phyloP scores from a whole-genome alignment of 805 yeast species.

The Pichia gijzeniarum region DNA sequence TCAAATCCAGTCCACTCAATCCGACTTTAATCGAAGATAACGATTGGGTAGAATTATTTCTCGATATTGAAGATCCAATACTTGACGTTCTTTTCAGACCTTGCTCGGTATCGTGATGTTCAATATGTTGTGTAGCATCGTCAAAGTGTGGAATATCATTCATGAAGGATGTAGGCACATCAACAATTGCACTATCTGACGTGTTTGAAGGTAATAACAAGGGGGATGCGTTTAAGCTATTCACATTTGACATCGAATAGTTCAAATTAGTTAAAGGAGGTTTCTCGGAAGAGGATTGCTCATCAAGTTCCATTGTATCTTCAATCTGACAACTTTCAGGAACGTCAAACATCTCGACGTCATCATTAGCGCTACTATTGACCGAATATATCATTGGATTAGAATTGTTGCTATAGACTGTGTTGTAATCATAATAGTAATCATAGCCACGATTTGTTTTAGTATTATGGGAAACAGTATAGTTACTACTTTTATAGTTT shows the following conservation, averaged over 20 bases:
- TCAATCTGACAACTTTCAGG: conserved; percentile 36
- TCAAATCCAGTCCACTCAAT: conserved; percentile 27
- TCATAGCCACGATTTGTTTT: conserved; percentile 69
- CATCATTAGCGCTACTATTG: conserved; percentile 13
- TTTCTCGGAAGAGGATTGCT: neutral
- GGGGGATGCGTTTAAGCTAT: conserved; percentile 2
- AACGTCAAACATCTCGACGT: conserved; percentile 32
- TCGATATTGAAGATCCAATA: conserved; percentile 15
- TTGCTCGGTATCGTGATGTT: neutral
- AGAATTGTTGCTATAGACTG: conserved; percentile 57
- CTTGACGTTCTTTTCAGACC: conserved; percentile 15
- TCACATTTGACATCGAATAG: neutral
- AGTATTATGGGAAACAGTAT: conserved; percentile 66
- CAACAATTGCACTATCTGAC: conserved; percentile 1
- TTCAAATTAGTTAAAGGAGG: neutral
- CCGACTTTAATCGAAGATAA: conserved; percentile 29
- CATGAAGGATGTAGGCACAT: conserved; percentile 10
- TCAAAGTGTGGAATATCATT: conserved; percentile 2
- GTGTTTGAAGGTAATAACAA: neutral
- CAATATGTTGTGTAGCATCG: conserved; percentile 1
- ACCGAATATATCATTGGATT: conserved; percentile 33
- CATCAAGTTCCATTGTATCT: conserved; percentile 5
- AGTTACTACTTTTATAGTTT: neutral
- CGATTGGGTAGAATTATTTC: conserved; percentile 5
- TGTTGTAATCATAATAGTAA: conserved; percentile 72